These are phyloP conservation scores for Trichophaea hybrida DNA, from an alignment of 2,329 filamentous ascomycete genomes.

Conservation along the genomic window DNA sequence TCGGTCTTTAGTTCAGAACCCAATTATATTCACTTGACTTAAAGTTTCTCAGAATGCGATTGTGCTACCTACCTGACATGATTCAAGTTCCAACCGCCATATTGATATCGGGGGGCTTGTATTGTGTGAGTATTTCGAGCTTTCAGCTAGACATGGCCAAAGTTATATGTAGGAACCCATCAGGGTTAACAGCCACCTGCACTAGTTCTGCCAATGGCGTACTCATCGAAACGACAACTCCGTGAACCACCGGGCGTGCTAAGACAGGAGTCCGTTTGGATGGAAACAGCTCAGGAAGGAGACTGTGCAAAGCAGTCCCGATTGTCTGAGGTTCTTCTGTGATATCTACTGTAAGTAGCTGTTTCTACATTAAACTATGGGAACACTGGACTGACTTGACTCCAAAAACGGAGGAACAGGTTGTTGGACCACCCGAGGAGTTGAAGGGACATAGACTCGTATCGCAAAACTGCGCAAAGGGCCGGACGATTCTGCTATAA, in stretches of 20 bases:
- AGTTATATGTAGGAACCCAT: constrained; percentile 46
- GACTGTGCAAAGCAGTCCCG: constrained; percentile 58
- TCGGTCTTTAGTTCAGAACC: background rate
- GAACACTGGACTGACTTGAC: constrained; percentile 32
- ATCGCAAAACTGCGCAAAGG: constrained; percentile 73
- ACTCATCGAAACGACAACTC: constrained; percentile 63
- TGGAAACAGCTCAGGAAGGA: constrained; percentile 73
- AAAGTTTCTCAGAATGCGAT: background rate
- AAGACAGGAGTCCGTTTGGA: constrained; percentile 71
- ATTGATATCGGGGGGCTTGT: background rate
- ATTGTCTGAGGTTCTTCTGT: constrained; percentile 48
- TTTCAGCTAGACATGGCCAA: constrained; percentile 17
- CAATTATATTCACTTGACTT: constrained; percentile 12
- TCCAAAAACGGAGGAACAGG: constrained; percentile 20
- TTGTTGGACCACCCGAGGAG: constrained; percentile 32
- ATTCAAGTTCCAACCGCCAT: background rate
- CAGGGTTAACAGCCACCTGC: constrained; percentile 68
- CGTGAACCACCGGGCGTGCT: constrained; percentile 74
- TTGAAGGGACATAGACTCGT: constrained; percentile 66
- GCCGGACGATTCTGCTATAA: constrained; percentile 57
- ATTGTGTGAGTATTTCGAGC: background rate
- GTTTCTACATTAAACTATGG: background rate
- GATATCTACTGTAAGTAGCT: constrained; percentile 3
- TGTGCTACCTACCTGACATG: background rate
- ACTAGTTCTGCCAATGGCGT: constrained; percentile 73